These are phyloP conservation scores for Bathelium albidoporum DNA, from an alignment of 495 filamentous ascomycete species.

Conservation along the genomic window DNA sequence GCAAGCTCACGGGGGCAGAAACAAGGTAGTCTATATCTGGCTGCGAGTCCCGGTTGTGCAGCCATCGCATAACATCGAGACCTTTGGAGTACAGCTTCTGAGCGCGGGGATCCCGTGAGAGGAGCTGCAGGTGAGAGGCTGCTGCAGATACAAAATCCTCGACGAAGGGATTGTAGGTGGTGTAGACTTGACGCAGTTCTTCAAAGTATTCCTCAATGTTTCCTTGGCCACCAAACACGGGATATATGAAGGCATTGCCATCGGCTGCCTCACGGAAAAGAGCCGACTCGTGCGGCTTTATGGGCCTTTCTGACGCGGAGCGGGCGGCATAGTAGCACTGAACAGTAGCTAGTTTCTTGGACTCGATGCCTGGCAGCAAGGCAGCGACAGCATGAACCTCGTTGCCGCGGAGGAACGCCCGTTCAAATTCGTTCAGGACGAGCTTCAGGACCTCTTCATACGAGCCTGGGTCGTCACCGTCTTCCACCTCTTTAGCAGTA, in stretches of 20 bases:
- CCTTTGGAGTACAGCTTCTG: slow-evolving; percentile 95
- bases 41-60: slow-evolving; percentile 73
- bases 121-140: slow-evolving; percentile 67
- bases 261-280: slow-evolving; percentile 81
- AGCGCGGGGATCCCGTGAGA: slow-evolving; percentile 77
- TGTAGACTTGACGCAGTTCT: slow-evolving; percentile 82
- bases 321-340: slow-evolving; percentile 84
- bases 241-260: slow-evolving; percentile 67
- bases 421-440: slow-evolving; percentile 87
- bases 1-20: slow-evolving; percentile 93
- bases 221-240: slow-evolving; percentile 95
- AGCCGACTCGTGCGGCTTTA: slow-evolving; percentile 84
- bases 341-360: slow-evolving; percentile 82
- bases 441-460: slow-evolving; percentile 83
- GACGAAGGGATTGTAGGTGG: slow-evolving; percentile 80
- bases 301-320: slow-evolving; percentile 66
- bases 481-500: slow-evolving; percentile 73
- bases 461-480: slow-evolving; percentile 80
- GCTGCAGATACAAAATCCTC: slow-evolving; percentile 70
- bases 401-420: slow-evolving; percentile 86
- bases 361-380: slow-evolving; percentile 70
- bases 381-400: slow-evolving; percentile 88
- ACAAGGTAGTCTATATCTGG: slow-evolving; percentile 94
- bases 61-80: slow-evolving; percentile 85
- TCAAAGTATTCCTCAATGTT: slow-evolving; percentile 99